Evolutionary conservation across 768 basidiomycete genomes (phyloP), one percentile per base, ranked within the genome.

Genomic region (Leucogyrophana mollusca): DNA sequence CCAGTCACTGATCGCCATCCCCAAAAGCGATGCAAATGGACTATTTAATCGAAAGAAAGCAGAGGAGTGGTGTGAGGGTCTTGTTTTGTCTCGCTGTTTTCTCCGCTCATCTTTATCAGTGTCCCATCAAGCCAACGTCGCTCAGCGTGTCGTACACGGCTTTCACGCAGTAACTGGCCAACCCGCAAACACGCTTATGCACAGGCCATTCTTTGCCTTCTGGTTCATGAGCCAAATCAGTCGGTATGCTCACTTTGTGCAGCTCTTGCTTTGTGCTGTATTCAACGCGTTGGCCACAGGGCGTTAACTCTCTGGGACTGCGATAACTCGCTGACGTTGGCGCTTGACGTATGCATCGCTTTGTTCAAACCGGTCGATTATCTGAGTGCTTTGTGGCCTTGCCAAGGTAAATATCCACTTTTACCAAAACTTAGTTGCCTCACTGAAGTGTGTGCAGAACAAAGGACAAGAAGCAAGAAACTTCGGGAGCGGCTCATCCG

Each of bases 161-260:
- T 66, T 87, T 35, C 73, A 77, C 44, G 73, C 75, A 2, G 73
- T 87, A 51, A 86, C 85, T 8, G 83, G 82, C 3, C 59, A 67
- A 38, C 57, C 59, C 17, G 55, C 64, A 33, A 74, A 79, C 49
- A 60, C 72, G 24, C 62, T 88, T 18, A 67, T 78, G 3, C 69
- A 76, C 13, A 68, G 85, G 46, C 86, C 86, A 9, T 84, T 83
- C 58, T 84, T 80, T 58, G 71, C 80, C 18, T 85, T 85, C 60
- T 87, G 84, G 85, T 86, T 88, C 57, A 83, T 85, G 82, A 74
- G 75, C 17, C 83, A 87, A 62, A 76, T 87, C 43, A 72, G 69
- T 57, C 74, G 80, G 82, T 78, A 46, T 43, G 62, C 60, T 44
- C 36, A 35, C 27, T 40, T 17, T 36, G 14, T 21, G 43, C 24